phyloP scores from a whole-genome alignment of 2,329 filamentous ascomycete genomes.

The Sarocladium oryzae region DNA sequence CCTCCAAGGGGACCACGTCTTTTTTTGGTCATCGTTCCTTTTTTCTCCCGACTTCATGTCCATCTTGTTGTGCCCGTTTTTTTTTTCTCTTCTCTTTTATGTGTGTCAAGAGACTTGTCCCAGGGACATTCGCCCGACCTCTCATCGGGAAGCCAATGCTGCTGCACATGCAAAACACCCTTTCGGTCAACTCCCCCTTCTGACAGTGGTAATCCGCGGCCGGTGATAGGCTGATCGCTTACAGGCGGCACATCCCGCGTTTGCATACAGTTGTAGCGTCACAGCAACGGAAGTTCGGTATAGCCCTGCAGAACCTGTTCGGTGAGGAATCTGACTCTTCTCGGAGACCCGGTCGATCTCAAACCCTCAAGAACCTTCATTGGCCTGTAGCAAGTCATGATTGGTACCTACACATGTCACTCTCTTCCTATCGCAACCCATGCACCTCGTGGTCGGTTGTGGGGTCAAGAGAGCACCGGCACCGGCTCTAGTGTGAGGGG shows the following conservation, averaged over 20 bases:
- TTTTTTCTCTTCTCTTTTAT: no score
- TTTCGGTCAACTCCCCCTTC: no score
- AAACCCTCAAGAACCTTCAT: no score
- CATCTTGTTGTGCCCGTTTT: not conserved
- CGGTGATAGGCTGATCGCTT: constrained; percentile 2
- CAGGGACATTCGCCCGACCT: no score
- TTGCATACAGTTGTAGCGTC: not conserved
- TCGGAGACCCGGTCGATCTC: no score
- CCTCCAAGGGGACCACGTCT: constrained; percentile 9
- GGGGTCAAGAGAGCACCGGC: not conserved
- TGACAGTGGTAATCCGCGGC: not conserved
- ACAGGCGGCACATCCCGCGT: not conserved
- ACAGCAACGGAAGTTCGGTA: not conserved
- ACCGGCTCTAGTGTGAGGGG: constrained; percentile 8
- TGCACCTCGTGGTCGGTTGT: constrained; percentile 4
- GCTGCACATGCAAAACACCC: no score
- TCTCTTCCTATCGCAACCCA: not conserved
- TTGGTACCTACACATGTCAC: no score
- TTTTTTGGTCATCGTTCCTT: constrained; percentile 1
- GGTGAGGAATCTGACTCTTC: no score
- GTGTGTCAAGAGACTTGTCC: no score
- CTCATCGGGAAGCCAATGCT: no score
- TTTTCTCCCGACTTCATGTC: not conserved
- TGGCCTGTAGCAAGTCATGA: no score
- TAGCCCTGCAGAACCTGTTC: no score